Evolutionary conservation across 257 asterid genomes (phyloP).

Genomic region (Craterostigma plantagineum): DNA sequence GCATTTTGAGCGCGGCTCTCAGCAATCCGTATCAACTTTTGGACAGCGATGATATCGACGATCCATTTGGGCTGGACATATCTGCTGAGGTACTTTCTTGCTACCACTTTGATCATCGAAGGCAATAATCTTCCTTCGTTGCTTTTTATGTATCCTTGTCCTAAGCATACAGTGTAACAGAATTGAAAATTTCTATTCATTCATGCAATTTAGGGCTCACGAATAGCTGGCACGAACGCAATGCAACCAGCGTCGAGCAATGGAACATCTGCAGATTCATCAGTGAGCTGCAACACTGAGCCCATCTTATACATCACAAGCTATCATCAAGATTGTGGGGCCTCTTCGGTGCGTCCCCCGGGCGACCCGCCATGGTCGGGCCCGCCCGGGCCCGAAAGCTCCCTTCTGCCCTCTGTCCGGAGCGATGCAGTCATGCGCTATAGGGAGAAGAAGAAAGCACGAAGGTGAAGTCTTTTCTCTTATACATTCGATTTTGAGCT

Average conservation of each 20-base stretch:
- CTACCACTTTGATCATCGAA: background rate
- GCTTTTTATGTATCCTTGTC: no score
- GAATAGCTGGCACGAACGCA: no score
- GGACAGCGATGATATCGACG: conserved; percentile 38
- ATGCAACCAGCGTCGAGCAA: conserved; percentile 64
- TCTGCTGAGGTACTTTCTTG: conserved; percentile 30
- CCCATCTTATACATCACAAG: conserved; percentile 37
- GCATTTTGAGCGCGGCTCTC: conserved; percentile 42
- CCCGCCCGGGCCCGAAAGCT: conserved; percentile 45
- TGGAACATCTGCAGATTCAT: conserved; percentile 68
- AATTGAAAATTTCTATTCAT: no score
- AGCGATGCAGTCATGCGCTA: conserved; percentile 80
- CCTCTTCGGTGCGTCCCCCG: conserved; percentile 31
- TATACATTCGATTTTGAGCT: background rate
- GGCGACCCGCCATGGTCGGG: conserved; percentile 69
- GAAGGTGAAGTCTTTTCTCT: conserved; percentile 18
- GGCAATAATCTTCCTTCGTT: background rate
- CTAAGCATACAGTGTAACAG: no score
- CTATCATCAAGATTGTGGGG: conserved; percentile 60
- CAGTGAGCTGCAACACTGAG: conserved; percentile 67
- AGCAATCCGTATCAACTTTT: conserved; percentile 33
- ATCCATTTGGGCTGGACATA: conserved; percentile 29
- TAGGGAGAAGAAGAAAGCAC: conserved; percentile 81
- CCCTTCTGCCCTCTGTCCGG: conserved; percentile 45
- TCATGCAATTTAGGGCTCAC: conserved; percentile 12